A percentile compares a stretch with the other conserved stretches of the same genome.
phyloP scores from a whole-genome alignment of 495 filamentous ascomycete species.

The Hyaloscypha finlandica region DNA sequence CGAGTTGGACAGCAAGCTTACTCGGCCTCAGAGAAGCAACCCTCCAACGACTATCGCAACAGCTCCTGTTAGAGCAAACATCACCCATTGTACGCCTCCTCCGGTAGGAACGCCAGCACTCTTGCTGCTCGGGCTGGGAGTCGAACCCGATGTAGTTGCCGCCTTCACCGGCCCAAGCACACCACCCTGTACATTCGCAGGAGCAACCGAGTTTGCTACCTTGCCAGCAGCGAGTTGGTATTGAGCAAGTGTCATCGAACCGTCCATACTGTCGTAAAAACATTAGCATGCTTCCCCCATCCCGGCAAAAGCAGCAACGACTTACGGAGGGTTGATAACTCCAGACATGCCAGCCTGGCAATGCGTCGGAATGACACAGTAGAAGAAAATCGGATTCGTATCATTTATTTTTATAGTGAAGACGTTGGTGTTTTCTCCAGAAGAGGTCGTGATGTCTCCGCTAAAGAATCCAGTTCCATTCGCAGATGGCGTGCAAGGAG shows the following conservation, averaged over 20 bases:
- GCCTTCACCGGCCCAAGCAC: not conserved
- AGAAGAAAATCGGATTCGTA: constrained; percentile 50
- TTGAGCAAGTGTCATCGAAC: not conserved
- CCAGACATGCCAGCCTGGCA: constrained; percentile 49
- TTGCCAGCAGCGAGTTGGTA: constrained; percentile 2
- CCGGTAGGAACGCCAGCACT: constrained; percentile 1
- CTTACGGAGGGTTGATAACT: constrained; percentile 42
- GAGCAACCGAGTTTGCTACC: not conserved
- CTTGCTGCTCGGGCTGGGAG: not conserved
- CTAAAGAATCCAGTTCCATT: constrained; percentile 30
- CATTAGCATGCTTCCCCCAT: not conserved
- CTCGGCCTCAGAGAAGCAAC: too few species aligned
- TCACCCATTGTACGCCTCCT: constrained; percentile 10
- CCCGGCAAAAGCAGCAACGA: not conserved
- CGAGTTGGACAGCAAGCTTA: too few species aligned
- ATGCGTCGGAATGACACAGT: constrained; percentile 43
- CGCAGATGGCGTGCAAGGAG: constrained; percentile 60
- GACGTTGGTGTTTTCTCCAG: constrained; percentile 41
- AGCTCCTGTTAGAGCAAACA: constrained; percentile 10
- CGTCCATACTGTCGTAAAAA: not conserved
- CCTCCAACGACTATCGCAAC: constrained; percentile 13
- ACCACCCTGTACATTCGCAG: constrained; percentile 1
- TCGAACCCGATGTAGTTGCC: not conserved
- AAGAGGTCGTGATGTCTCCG: constrained; percentile 36
- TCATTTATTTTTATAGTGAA: constrained; percentile 44